Base-by-base conservation (phyloP, 148 eudicot genomes). In the Amaranthus cruentus region DNA sequence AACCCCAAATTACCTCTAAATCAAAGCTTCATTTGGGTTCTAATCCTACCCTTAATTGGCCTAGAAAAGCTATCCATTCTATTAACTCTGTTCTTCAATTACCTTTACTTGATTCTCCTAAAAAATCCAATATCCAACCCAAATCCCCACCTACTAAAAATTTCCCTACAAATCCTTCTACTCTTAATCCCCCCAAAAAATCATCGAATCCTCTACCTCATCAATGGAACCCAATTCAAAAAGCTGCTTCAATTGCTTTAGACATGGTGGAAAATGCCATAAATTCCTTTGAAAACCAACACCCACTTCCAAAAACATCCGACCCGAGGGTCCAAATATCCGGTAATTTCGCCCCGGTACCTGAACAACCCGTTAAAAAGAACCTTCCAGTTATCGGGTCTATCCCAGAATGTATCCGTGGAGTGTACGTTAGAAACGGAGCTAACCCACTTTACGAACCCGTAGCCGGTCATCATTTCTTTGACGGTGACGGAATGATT, bases 401-500 rank as follows among this genome's bases (percentile, higher is more conserved):
- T 15, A 80, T 90, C 42, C 95, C 95, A 43, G 77, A 78, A 0
- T 81, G 81, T 64, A 73, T 90, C 18, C 61, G 75, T 0, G 95
- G 95, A 0, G 91, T 86, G 0, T 90, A 90, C 47, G 84, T 86
- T 0, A 64, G 95, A 0, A 90, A 90, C 78, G 95, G 95, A 0
- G 95, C 95, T 0, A 90, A 90, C 81, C 95, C 95, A 4, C 76
- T 84, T 2, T 82, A 83, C 66, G 84, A 83, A 38, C 95, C 95
- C 11, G 58, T 71, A 6, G 83, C 89, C 50, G 95, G 95, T 7
- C 95, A 90, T 71, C 95, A 90, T 74, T 79, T 90, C 57, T 90
- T 90, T 55, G 95, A 90, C 74, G 95, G 95, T 0, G 95, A 90
- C 48, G 95, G 95, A 4, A 90, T 90, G 95, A 83, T 90, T 13